phyloP scores from a whole-genome alignment of 495 filamentous ascomycete genomes.

The Chaetomium tenue region DNA sequence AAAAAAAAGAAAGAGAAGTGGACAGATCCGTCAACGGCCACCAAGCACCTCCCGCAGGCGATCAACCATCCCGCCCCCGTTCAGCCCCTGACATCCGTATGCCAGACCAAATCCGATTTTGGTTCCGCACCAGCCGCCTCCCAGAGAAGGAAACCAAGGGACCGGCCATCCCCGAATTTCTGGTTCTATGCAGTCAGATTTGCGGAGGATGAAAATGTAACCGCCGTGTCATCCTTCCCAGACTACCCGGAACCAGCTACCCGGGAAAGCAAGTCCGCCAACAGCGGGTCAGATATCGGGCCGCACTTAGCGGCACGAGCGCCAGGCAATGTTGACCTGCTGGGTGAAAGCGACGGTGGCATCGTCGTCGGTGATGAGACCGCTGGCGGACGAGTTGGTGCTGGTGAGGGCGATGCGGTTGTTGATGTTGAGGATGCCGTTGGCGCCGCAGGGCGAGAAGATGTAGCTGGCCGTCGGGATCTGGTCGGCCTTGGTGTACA shows the following conservation, averaged over 20 bases:
- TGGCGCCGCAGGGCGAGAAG: slow-evolving; percentile 57
- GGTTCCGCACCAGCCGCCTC: slow-evolving; percentile 19
- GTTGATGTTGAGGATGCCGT: slow-evolving; percentile 59
- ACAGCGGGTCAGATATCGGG: no score
- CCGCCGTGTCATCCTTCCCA: background rate
- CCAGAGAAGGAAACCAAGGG: slow-evolving; percentile 18
- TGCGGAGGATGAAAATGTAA: background rate
- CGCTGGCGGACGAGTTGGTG: slow-evolving; percentile 44
- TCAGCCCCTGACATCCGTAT: background rate
- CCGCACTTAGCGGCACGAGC: slow-evolving; percentile 39
- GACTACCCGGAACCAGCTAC: background rate
- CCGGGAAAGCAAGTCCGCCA: background rate
- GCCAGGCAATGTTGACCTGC: slow-evolving; percentile 55
- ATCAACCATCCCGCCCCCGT: slow-evolving; percentile 22
- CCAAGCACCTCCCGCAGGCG: slow-evolving; percentile 15
- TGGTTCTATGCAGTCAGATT: slow-evolving; percentile 12
- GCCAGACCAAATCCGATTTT: slow-evolving; percentile 21
- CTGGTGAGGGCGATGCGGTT: slow-evolving; percentile 55
- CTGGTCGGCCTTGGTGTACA: slow-evolving; percentile 58
- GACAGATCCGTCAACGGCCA: background rate
- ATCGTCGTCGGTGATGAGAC: slow-evolving; percentile 55
- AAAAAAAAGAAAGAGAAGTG: slow-evolving; percentile 12
- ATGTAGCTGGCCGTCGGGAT: slow-evolving; percentile 53
- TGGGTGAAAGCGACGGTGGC: slow-evolving; percentile 57
- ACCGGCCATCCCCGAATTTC: background rate